Evolutionary conservation across 2,329 filamentous ascomycete genomes (phyloP).

Genomic region (Apiospora sp.): DNA sequence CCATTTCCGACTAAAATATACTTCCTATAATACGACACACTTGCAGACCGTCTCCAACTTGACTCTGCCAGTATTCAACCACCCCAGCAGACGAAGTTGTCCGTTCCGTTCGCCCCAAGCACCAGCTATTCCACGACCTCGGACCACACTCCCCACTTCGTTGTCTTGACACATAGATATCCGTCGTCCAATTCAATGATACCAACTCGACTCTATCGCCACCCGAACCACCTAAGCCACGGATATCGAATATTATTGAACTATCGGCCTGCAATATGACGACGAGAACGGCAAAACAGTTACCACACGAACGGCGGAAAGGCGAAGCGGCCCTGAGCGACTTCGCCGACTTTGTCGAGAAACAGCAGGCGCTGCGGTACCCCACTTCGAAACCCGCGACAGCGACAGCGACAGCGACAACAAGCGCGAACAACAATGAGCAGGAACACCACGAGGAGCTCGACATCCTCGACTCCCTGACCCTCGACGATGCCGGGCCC

Average conservation of each 20-base stretch:
- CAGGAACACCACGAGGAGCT: slow-evolving; percentile 92
- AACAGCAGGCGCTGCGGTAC: slow-evolving; percentile 82
- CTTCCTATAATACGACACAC: background rate
- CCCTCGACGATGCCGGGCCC: slow-evolving; percentile 74
- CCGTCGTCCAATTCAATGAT: slow-evolving; percentile 22
- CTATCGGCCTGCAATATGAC: slow-evolving; percentile 16
- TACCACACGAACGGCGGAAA: slow-evolving; percentile 24
- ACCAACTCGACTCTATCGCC: slow-evolving; percentile 18
- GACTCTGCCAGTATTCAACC: background rate
- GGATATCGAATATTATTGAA: background rate
- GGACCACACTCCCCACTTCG: background rate
- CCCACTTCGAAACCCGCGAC: slow-evolving; percentile 49
- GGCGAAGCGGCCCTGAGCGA: slow-evolving; percentile 76
- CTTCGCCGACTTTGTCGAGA: slow-evolving; percentile 97
- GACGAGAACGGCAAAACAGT: slow-evolving; percentile 7
- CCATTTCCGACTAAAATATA: background rate
- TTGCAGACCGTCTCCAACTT: background rate
- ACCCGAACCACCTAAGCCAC: background rate
- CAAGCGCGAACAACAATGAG: slow-evolving; percentile 48
- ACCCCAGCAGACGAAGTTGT: background rate
- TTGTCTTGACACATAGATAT: background rate
- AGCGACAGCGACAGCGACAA: slow-evolving; percentile 39
- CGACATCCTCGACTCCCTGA: slow-evolving; percentile 81
- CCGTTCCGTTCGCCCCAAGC: background rate
- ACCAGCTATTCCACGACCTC: background rate